Evolutionary conservation across 306 rosid species (phyloP).

Genomic region (Quillaja saponaria): DNA sequence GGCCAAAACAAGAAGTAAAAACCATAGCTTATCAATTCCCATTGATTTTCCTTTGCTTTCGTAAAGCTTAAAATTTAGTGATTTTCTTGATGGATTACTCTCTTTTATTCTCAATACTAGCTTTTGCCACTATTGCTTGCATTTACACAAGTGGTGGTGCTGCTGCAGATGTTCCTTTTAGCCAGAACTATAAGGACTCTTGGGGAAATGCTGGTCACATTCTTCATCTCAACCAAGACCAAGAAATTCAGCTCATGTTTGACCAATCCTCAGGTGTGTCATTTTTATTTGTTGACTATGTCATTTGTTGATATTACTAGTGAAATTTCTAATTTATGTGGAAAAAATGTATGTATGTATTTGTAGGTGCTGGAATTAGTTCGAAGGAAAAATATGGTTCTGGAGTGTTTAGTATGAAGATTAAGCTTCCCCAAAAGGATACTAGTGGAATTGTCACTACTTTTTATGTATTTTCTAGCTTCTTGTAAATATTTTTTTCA

Average conservation of each 20-base stretch:
- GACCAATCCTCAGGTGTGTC: conserved; percentile 32
- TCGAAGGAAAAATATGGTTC: conserved; percentile 16
- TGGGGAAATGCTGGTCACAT: conserved; percentile 16
- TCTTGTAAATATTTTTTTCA: neutral
- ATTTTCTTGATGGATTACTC: conserved; percentile 1
- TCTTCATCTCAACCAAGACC: conserved; percentile 9
- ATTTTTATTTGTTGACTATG: neutral
- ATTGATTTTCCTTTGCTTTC: too few species aligned
- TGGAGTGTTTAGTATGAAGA: conserved; percentile 30
- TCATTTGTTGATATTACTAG: neutral
- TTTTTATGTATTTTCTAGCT: conserved; percentile 22
- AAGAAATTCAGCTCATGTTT: conserved; percentile 22
- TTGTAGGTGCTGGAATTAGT: conserved; percentile 20
- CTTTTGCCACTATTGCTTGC: neutral
- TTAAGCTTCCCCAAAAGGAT: conserved; percentile 19
- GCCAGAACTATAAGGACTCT: conserved; percentile 13
- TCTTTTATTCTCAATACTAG: neutral
- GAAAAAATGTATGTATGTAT: neutral
- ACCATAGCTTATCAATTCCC: too few species aligned
- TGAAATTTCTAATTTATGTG: neutral
- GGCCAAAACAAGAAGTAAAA: too few species aligned
- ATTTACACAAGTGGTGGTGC: neutral
- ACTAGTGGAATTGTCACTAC: conserved; percentile 21
- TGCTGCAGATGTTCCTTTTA: conserved; percentile 5
- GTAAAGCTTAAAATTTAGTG: too few species aligned